A percentile compares a stretch with the other conserved stretches of the same genome.
Conservation (phyloP, 805 yeast genomes). For the Yarrowia hollandica region DNA sequence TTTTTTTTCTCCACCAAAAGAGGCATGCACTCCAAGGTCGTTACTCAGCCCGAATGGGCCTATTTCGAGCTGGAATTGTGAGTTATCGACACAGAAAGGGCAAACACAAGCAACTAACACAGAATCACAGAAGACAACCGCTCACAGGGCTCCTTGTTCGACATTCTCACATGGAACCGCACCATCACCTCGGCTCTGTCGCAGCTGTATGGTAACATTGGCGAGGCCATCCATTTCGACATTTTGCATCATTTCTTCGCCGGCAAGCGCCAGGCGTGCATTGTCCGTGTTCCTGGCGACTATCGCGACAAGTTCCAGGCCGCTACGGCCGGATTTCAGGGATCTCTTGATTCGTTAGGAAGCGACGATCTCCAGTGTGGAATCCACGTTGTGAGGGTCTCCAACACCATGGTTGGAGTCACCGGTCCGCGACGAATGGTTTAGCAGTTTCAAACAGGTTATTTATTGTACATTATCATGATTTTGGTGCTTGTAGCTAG, state of each 20-base stretch:
- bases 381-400: conserved; percentile 34
- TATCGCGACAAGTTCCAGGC: conserved; percentile 32
- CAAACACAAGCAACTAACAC: not conserved
- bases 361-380: conserved; percentile 30
- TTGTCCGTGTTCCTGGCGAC: conserved; percentile 34
- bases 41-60: conserved; percentile 38
- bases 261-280: conserved; percentile 2
- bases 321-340: conserved; percentile 34
- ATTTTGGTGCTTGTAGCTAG: too few relatives aligned
- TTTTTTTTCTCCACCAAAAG: not conserved
- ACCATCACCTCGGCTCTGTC: conserved; percentile 34
- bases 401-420: conserved; percentile 33
- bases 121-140: conserved; percentile 16
- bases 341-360: conserved; percentile 24
- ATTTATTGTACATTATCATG: not conserved
- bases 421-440: conserved; percentile 32
- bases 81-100: conserved; percentile 20
- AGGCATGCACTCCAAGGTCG: conserved; percentile 3
- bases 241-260: conserved; percentile 34
- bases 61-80: conserved; percentile 38
- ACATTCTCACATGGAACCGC: conserved; percentile 40
- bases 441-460: not conserved
- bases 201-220: conserved; percentile 38
- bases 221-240: conserved; percentile 39
- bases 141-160: conserved; percentile 30